A percentile compares a stretch with the other conserved stretches of the same genome.
Conservation (phyloP, 2,329 filamentous ascomycete species). For the Xylariaceae sp. region DNA sequence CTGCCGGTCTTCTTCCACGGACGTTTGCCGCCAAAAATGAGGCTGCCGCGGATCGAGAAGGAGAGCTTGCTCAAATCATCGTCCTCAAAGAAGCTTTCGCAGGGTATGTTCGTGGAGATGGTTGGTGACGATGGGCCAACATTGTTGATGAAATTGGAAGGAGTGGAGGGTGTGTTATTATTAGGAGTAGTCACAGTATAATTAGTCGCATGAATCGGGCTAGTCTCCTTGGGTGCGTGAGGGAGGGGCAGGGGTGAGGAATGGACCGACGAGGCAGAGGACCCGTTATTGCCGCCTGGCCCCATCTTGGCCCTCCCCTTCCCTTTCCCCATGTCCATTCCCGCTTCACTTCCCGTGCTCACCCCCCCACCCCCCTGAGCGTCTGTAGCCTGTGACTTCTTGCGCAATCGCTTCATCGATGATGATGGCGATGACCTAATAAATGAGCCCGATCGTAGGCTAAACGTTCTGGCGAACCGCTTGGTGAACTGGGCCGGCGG, state of each 20-base stretch:
- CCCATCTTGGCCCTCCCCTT: conserved; percentile 1
- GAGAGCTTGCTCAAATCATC: conserved; percentile 50
- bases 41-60: conserved; percentile 59
- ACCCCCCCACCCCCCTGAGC: background rate
- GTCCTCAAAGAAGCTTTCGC: conserved; percentile 52
- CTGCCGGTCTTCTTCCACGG: conserved; percentile 21
- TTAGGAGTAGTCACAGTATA: background rate
- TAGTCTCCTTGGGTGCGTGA: conserved; percentile 12
- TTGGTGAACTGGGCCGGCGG: conserved; percentile 27
- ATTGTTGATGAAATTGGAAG: conserved; percentile 10
- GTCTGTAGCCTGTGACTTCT: conserved; percentile 20
- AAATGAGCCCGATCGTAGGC: conserved; percentile 23
- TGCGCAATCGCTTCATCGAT: conserved; percentile 24
- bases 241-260: conserved; percentile 14
- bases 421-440: conserved; percentile 14
- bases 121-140: conserved; percentile 41
- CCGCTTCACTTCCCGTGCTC: background rate
- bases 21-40: conserved; percentile 52
- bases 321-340: background rate
- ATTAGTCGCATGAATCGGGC: conserved; percentile 13
- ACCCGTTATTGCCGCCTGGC: no score
- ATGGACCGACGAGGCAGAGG: conserved; percentile 6
- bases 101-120: conserved; percentile 51
- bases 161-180: background rate
- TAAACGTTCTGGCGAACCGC: conserved; percentile 26